Evolutionary conservation across 306 rosid genomes (phyloP).

Genomic region (Quercus dentata): DNA sequence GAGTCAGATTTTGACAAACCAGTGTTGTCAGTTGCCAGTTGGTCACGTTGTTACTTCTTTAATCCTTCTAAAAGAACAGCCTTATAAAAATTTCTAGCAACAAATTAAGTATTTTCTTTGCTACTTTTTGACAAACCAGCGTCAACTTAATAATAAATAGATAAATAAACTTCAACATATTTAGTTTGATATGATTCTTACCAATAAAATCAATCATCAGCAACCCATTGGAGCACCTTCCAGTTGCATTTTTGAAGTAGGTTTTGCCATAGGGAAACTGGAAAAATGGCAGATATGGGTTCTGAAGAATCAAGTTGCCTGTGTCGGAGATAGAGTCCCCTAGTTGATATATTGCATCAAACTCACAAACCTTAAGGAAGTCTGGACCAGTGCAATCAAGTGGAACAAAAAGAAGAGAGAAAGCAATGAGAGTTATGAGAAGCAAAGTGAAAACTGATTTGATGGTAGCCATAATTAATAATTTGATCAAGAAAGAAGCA

Average conservation of each 20-base stretch:
- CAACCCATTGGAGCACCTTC: conserved; percentile 15
- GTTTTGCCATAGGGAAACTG: conserved; percentile 18
- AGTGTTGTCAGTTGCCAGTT: no score
- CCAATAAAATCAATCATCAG: conserved; percentile 11
- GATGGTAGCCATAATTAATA: background rate
- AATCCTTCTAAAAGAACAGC: no score
- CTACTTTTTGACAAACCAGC: background rate
- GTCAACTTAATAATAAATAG: background rate
- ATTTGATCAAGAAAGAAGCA: background rate
- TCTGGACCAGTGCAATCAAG: background rate
- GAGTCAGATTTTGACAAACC: no score
- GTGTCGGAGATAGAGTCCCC: conserved; percentile 16
- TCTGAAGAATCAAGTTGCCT: background rate
- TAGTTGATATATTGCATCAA: conserved; percentile 1
- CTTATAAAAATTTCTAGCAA: no score
- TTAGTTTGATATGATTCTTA: background rate
- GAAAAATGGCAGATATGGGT: background rate
- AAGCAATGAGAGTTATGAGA: background rate
- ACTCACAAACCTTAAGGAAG: background rate
- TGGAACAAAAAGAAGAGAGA: background rate
- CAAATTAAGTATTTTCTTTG: no score
- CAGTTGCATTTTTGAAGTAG: conserved; percentile 5
- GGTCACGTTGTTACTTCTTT: no score
- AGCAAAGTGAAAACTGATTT: background rate
- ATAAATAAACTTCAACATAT: background rate